Base-by-base conservation (phyloP, 73 alveolate genomes). In the Loxodes magnus region DNA sequence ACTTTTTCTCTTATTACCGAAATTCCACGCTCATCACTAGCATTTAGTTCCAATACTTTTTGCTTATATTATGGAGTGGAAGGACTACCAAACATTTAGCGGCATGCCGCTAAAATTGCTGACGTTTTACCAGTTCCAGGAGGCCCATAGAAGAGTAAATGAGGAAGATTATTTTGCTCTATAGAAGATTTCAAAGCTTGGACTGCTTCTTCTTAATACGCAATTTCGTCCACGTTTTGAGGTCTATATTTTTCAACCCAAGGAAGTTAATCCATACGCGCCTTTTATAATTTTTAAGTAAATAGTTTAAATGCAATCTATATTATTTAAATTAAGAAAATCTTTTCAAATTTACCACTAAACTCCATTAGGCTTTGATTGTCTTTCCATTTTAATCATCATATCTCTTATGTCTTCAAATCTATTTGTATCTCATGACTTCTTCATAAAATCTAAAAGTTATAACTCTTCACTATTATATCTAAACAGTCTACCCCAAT, bases 11-110 rank as follows among this genome's bases (percentile, higher is more conserved):
- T 92, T 36, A 95, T 97, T 15, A 94, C 97, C 5, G 79, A 71
- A 51, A 95, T 95, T 22, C 99, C 99, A 58, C 99, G 92, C 51
- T 95, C 99, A 71, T 95, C 99, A 2, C 98, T 90, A 3, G 99
- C 99, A 65, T 95, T 95, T 23, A 95, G 67, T 78, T 95, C 99
- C 51, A 87, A 58, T 24, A 94, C 91, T 83, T 98, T 87, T 56
- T 79, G 74, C 71, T 87, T 63, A 67, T 79, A 95, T 58, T 79
- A 67, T 43, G 81, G 69, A 54, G 89, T n/a, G n/a, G n/a, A n/a
- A n/a, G n/a, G n/a, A n/a, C n/a, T 96, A 4, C 90, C 90, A 49
- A 67, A 83, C 43, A 83, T 42, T 59, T 73, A 56, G 43, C 73
- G 64, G 27, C 82, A 73, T 29, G 79, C 26, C 9, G 98, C 98